Evolutionary conservation across 306 rosid genomes (phyloP), one percentile per base, ranked within the genome.

Genomic region (Sophora flavescens): DNA sequence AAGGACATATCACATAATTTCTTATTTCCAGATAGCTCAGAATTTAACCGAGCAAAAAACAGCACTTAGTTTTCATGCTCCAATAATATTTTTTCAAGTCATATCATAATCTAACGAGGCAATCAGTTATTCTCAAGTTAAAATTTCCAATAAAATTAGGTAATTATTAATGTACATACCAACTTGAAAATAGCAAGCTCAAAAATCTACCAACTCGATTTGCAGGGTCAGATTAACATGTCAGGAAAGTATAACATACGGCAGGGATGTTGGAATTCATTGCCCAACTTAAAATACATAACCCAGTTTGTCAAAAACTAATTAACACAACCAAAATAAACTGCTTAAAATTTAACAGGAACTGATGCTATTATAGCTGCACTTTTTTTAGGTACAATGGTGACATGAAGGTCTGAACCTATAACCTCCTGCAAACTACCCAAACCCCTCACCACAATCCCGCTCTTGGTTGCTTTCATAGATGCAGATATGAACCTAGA

Each of bases 61-160:
- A 32, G 6, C 8, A 70, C 28, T 44, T 14, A 35, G 10, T 56
- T 44, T 45, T 56, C 15, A 30, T 17, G 53, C 57, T 72, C 32
- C 6, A 38, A 67, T 26, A 30, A 68, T 38, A n/a, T 15, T n/a
- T 11, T 62, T 79, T 71, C 78, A 63, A 56, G 50, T 51, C 13
- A 17, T 7, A 41, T 70, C 35, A 51, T 38, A 69, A 15, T 16
- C 52, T 39, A 42, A 15, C 14, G 52, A 48, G 8, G 30, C 48
- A 51, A 16, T 52, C 4, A 48, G 6, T 16, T 48, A 9, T 64
- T 64, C 71, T 52, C 8, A 51, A 35, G 36, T 75, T 63, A 26
- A 51, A 51, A 52, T 38, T 39, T 28, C 33, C 35, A 51, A 8
- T 18, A 44, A 18, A 42, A 16, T 22, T 11, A 5, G 38, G 5